Percentiles rank a stretch among this genome's conserved stretches.
Evolutionary conservation across 768 basidiomycete genomes (phyloP).

Genomic region (Suillus luteus): DNA sequence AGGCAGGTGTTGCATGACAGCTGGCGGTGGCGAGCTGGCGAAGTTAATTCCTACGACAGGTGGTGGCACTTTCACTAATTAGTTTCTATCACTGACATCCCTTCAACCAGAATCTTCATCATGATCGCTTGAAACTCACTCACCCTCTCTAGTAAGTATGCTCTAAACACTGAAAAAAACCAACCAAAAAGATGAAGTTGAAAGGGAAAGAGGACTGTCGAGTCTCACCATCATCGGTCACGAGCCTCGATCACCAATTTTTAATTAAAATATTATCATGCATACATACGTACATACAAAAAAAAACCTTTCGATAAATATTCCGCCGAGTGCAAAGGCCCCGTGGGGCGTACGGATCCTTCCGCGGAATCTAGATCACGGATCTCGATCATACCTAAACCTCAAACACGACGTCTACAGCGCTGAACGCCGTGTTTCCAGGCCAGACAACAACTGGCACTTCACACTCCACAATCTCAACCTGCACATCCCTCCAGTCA

Average conservation of each 20-base stretch:
- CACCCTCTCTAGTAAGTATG: slow-evolving; percentile 5
- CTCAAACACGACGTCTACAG: slow-evolving; percentile 77
- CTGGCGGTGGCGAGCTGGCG: slow-evolving; percentile 5
- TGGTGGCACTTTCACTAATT: background rate
- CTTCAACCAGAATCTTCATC: background rate
- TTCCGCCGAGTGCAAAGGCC: background rate
- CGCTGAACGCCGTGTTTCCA: slow-evolving; percentile 85
- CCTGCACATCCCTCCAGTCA: slow-evolving; percentile 65
- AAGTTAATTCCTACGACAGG: background rate
- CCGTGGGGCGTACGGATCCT: slow-evolving; percentile 3
- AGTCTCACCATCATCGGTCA: background rate
- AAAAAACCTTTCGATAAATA: background rate
- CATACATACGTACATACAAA: background rate
- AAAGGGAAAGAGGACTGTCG: background rate
- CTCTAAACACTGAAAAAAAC: slow-evolving; percentile 1
- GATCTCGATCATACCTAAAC: slow-evolving; percentile 39
- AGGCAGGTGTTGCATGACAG: slow-evolving; percentile 34
- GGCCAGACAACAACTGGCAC: slow-evolving; percentile 89
- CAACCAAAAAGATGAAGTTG: background rate
- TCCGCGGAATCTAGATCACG: slow-evolving; percentile 6
- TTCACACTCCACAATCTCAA: slow-evolving; percentile 94
- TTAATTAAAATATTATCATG: slow-evolving; percentile 3
- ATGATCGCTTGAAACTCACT: background rate
- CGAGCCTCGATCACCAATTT: background rate
- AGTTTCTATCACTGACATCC: background rate